phyloP scores from a whole-genome alignment of 2,329 filamentous ascomycete genomes.

The Talaromyces funiculosus region DNA sequence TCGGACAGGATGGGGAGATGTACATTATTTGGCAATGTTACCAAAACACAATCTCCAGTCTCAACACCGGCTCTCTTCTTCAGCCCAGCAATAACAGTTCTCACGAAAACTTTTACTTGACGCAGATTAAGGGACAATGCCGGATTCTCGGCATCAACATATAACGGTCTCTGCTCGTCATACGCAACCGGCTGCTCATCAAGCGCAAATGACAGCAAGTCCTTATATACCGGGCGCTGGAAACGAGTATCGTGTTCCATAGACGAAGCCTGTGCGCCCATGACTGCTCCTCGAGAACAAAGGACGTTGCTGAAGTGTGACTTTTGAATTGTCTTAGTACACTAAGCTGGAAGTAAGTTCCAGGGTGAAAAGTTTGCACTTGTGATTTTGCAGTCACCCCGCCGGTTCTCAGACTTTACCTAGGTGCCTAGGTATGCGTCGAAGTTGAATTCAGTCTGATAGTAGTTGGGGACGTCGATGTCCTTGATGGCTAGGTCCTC shows the following conservation, averaged over 20 bases:
- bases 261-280: conserved; percentile 6
- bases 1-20: background rate
- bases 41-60: conserved; percentile 39
- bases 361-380: background rate
- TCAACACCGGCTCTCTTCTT: conserved; percentile 31
- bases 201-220: conserved; percentile 41
- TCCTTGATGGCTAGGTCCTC: background rate
- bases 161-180: conserved; percentile 35
- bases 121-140: conserved; percentile 31
- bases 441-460: background rate
- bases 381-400: background rate
- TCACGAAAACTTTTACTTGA: conserved; percentile 32
- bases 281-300: background rate
- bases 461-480: background rate
- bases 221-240: conserved; percentile 23
- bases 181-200: conserved; percentile 27
- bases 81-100: conserved; percentile 37
- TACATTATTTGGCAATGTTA: conserved; percentile 40
- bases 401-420: background rate
- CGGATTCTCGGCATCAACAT: conserved; percentile 39
- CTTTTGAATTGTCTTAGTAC: background rate
- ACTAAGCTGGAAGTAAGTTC: background rate
- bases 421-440: too few species aligned
- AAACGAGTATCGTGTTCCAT: background rate
- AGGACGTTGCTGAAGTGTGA: background rate